phyloP scores from a whole-genome alignment of 78 protist genomes.

The Emiliania huxleyi region DNA sequence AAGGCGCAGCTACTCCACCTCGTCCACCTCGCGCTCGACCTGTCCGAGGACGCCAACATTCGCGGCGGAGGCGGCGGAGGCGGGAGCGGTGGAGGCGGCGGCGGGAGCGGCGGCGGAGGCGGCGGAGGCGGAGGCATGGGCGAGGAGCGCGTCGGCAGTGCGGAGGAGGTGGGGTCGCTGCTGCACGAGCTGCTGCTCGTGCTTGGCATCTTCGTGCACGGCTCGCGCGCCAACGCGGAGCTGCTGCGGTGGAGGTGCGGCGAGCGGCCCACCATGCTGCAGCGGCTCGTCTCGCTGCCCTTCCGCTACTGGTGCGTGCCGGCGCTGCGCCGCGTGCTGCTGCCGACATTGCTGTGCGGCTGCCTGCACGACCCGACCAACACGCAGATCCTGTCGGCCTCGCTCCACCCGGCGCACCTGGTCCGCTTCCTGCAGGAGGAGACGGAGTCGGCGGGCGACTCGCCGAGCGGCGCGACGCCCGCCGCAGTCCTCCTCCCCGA shows the following conservation, averaged over 20 bases:
- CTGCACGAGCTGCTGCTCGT: neutral
- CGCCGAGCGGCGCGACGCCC: neutral
- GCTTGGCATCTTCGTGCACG: neutral
- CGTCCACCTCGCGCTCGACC: neutral
- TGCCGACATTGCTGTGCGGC: conserved; percentile 9
- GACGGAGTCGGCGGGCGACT: neutral
- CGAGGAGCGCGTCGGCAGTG: neutral
- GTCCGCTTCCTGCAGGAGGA: neutral
- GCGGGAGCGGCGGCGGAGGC: no score
- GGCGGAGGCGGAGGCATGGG: no score
- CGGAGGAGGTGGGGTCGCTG: neutral
- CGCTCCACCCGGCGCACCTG: neutral
- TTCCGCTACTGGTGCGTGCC: neutral
- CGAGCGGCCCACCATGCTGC: neutral
- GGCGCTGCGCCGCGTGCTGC: neutral
- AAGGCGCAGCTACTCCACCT: neutral
- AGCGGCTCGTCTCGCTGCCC: neutral
- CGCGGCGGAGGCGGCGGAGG: no score
- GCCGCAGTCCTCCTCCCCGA: neutral
- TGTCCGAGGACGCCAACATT: neutral
- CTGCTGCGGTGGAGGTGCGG: conserved; percentile 1
- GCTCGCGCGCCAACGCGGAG: neutral
- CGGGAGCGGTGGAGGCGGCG: no score
- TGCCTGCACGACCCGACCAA: neutral
- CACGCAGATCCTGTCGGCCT: neutral